These are phyloP conservation scores for Aureobasidium namibiae DNA, from an alignment of 2,329 filamentous ascomycete genomes.

Conservation along the genomic window DNA sequence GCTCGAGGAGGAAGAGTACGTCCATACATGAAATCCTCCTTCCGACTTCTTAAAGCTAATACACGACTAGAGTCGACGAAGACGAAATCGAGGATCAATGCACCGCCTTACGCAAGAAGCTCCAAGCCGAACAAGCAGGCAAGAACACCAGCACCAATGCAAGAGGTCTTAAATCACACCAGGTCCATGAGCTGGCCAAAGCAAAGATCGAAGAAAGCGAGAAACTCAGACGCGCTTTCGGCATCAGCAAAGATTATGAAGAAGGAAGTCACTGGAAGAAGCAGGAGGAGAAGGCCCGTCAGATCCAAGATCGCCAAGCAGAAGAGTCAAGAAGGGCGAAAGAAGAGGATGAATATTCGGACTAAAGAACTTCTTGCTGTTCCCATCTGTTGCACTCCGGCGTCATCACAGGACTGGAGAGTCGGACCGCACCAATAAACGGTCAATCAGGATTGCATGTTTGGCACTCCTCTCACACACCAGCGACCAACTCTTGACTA, in stretches of 20 bases:
- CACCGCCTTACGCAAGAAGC: conserved; percentile 55
- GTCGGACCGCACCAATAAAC: neutral
- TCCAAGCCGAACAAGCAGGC: conserved; percentile 50
- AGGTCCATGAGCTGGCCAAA: conserved; percentile 91
- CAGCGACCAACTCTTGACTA: neutral
- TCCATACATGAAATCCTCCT: conserved; percentile 9
- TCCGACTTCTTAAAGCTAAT: neutral
- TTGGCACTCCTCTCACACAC: neutral
- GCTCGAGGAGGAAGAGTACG: conserved; percentile 81
- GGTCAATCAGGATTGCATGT: neutral
- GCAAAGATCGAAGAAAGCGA: conserved; percentile 97
- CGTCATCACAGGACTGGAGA: neutral
- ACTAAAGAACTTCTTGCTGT: neutral
- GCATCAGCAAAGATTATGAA: conserved; percentile 77
- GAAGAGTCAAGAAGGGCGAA: neutral
- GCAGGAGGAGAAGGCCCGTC: conserved; percentile 58
- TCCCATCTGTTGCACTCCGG: neutral
- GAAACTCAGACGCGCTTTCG: conserved; percentile 73
- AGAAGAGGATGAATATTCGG: conserved; percentile 3
- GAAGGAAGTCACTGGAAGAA: conserved; percentile 80
- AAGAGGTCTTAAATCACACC: conserved; percentile 72
- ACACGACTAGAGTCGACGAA: conserved; percentile 57
- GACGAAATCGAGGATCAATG: conserved; percentile 81
- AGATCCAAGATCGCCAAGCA: conserved; percentile 1
- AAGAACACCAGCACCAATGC: conserved; percentile 33